These are phyloP conservation scores for Pisolithus albus DNA, from an alignment of 768 basidiomycete species.

Conservation along the genomic window DNA sequence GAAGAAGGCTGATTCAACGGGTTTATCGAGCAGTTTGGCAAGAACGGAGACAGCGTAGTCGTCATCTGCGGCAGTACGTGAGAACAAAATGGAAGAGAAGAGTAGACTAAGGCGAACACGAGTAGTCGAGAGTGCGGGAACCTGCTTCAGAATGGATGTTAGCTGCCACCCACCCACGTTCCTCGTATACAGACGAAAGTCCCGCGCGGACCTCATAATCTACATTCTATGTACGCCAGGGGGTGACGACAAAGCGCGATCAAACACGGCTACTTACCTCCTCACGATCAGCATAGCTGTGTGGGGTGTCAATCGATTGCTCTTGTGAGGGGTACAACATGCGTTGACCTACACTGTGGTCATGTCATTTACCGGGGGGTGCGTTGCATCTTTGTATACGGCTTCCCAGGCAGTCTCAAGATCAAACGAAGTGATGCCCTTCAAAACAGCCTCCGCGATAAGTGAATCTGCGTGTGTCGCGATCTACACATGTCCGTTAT, in stretches of 20 bases:
- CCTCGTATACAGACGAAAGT: conserved; percentile 58
- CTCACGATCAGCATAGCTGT: conserved; percentile 64
- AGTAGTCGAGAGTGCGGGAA: conserved; percentile 72
- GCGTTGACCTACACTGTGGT: conserved; percentile 39
- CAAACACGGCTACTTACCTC: conserved; percentile 37
- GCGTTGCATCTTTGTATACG: conserved; percentile 65
- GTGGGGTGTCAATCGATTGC: background rate
- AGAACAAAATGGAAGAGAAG: background rate
- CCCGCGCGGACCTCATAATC: conserved; percentile 81
- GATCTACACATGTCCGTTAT: conserved; percentile 35
- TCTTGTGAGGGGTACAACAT: background rate
- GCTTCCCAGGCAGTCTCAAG: conserved; percentile 62
- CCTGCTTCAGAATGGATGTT: conserved; percentile 76
- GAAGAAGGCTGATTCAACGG: conserved; percentile 44
- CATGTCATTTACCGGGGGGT: conserved; percentile 51
- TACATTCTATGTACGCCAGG: conserved; percentile 40
- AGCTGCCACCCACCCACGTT: conserved; percentile 69
- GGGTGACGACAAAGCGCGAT: background rate
- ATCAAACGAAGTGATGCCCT: conserved; percentile 61
- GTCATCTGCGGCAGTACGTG: conserved; percentile 44
- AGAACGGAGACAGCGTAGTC: conserved; percentile 69
- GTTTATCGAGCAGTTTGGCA: conserved; percentile 47
- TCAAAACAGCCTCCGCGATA: conserved; percentile 63
- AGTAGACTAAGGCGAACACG: conserved; percentile 43
- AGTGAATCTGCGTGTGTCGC: conserved; percentile 77